Conservation (phyloP, 768 basidiomycete species). For the Dentipellis fragilis region DNA sequence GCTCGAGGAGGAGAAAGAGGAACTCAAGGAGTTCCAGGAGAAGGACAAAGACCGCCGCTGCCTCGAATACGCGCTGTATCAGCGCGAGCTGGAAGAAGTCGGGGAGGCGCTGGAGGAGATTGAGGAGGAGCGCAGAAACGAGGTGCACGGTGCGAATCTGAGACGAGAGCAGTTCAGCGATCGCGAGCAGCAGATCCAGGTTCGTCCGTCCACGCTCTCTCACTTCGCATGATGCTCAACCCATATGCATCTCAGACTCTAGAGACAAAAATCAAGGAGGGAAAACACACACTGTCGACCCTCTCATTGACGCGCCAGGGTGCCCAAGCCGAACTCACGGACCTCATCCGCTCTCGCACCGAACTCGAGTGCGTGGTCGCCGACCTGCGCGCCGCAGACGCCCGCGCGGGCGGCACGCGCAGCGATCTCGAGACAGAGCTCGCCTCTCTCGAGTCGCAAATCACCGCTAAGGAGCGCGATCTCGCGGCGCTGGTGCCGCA, state of each 20-base stretch:
- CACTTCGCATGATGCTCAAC: not conserved
- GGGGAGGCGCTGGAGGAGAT: conserved; percentile 78
- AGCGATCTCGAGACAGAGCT: conserved; percentile 60
- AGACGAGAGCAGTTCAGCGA: conserved; percentile 74
- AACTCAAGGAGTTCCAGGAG: conserved; percentile 92
- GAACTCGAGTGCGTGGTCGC: conserved; percentile 77
- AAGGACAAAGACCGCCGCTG: conserved; percentile 92
- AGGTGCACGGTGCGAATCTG: conserved; percentile 77
- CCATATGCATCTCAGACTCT: conserved; percentile 39
- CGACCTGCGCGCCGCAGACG: conserved; percentile 62
- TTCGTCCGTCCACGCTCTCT: conserved; percentile 22
- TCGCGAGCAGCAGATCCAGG: conserved; percentile 80
- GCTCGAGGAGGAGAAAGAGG: conserved; percentile 96
- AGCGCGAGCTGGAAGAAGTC: conserved; percentile 85
- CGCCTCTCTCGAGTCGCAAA: conserved; percentile 42
- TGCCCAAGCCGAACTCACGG: conserved; percentile 73
- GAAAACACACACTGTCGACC: conserved; percentile 63
- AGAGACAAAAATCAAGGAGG: conserved; percentile 61
- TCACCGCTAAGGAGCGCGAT: conserved; percentile 50
- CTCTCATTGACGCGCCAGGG: conserved; percentile 62
- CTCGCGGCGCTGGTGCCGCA: conserved; percentile 58
- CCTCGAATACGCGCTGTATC: conserved; percentile 90
- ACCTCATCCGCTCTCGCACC: conserved; percentile 75
- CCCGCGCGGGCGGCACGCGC: conserved; percentile 54
- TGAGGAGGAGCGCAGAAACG: conserved; percentile 69